phyloP scores from a whole-genome alignment of 202 grass and related monocot genomes.

The Zoysia matrella region DNA sequence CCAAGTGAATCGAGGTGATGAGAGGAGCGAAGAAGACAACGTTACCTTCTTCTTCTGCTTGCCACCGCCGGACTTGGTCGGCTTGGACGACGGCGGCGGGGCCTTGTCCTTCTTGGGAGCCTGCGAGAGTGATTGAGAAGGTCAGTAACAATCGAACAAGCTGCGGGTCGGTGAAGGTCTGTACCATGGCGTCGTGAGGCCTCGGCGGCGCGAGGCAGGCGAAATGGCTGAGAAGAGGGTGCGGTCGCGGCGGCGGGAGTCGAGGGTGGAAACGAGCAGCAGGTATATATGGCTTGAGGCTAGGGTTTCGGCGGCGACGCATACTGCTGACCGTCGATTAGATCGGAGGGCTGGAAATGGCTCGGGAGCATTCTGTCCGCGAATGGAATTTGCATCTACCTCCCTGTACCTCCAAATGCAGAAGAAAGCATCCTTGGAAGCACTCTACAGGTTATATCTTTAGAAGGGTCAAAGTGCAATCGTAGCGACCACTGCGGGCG shows the following conservation, averaged over 20 bases:
- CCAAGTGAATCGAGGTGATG: too few species aligned
- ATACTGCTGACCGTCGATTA: slow-evolving; percentile 10
- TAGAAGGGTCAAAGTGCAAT: background rate
- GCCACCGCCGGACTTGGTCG: too few species aligned
- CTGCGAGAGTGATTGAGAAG: too few species aligned
- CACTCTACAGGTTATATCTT: background rate
- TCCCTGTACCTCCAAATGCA: background rate
- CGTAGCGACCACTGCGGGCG: too few species aligned
- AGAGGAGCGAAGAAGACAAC: too few species aligned
- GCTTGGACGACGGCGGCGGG: too few species aligned
- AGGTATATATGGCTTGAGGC: slow-evolving; percentile 29
- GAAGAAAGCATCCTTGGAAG: background rate
- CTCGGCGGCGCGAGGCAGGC: background rate
- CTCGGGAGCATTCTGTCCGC: background rate
- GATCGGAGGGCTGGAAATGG: slow-evolving; percentile 2
- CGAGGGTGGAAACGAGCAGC: background rate
- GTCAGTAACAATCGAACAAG: too few species aligned
- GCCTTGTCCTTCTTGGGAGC: too few species aligned
- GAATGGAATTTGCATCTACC: background rate
- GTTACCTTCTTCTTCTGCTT: too few species aligned
- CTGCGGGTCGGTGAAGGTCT: background rate
- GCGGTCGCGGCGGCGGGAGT: slow-evolving; percentile 20
- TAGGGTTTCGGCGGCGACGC: slow-evolving; percentile 32
- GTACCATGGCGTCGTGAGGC: slow-evolving; percentile 38
- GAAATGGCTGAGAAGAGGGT: background rate